Conservation (phyloP, 106 monocot genomes). For the Vanilla planifolia region DNA sequence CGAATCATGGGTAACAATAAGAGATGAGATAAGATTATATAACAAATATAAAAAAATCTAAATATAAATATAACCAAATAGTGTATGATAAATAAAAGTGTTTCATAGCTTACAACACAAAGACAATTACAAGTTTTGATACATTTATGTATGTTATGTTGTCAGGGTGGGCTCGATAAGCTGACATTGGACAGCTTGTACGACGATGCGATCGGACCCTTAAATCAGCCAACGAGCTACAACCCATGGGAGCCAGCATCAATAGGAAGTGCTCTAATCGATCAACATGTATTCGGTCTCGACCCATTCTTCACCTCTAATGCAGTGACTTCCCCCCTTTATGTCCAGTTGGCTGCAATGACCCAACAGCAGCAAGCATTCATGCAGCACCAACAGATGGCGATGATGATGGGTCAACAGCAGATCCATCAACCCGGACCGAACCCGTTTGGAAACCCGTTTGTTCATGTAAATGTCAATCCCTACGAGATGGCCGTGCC, state of each 20-base stretch:
- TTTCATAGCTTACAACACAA: no score
- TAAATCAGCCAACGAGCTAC: constrained; percentile 66
- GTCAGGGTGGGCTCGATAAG: constrained; percentile 82
- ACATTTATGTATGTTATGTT: no score
- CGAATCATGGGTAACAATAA: no score
- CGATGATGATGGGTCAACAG: constrained; percentile 54
- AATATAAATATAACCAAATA: no score
- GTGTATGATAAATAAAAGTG: no score
- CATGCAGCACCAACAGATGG: constrained; percentile 65
- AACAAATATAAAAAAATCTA: no score
- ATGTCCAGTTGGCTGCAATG: constrained; percentile 87
- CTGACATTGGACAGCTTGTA: constrained; percentile 91
- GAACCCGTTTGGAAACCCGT: constrained; percentile 37
- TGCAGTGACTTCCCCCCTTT: constrained; percentile 38
- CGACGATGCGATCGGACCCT: constrained; percentile 58
- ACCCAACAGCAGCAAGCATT: constrained; percentile 88
- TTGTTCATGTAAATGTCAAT: constrained; percentile 9
- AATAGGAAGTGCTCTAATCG: constrained; percentile 23
- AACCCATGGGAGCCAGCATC: constrained; percentile 77
- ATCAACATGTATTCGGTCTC: constrained; percentile 16
- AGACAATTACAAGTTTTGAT: no score
- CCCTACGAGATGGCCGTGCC: constrained; percentile 33
- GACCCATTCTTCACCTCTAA: constrained; percentile 79
- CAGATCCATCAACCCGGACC: constrained; percentile 29
- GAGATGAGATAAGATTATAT: no score